Base-by-base conservation (phyloP, 257 asterid species). In the Linaria vulgaris region DNA sequence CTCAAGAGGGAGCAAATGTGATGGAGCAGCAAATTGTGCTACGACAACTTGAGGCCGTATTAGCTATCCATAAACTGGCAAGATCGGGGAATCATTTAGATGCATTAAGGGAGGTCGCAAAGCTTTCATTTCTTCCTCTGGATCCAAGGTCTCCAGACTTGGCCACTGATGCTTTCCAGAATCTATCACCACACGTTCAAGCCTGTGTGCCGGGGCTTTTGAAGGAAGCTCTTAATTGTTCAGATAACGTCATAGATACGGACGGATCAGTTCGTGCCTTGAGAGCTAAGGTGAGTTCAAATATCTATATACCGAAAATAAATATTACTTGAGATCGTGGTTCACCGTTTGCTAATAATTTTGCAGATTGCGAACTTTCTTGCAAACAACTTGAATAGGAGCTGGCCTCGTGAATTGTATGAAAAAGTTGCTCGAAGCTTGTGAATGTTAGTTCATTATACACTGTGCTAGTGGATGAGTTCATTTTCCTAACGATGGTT, bases 201-300 rank as follows among this genome's bases (percentile, higher is more conserved):
- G 88, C 88, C 69, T 92, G 96, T 66, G 96, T 90, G 43, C 97
- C 99, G 0, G 86, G 86, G 68, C 82, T 94, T 79, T 85, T 94
- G 56, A 94, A 86, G 66, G 96, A 80, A 50, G 97, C 96, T 22
- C 94, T 90, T 64, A 75, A 85, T 45, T 80, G 96, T 71, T 64
- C 90, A 80, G 97, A 92, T n/a, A 87, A 81, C 15, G 94, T 87
- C 48, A 49, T 76, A 16, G 97, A 92, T 72, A 79, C 94, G 38
- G 99, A 92, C 55, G 99, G 99, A 71, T 89, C 97, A 0, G 88
- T 92, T 46, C 95, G 97, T 56, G 83, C 95, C 60, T 75, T 94
- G 85, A 85, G 90, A 84, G 79, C 85, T 12, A 90, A 90, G 95
- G 99, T 87, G 67, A 56, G 67, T 59, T 34, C 16, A 61, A 11